phyloP scores from a whole-genome alignment of 2,329 filamentous ascomycete species.

The Aspergillus luchuensis region DNA sequence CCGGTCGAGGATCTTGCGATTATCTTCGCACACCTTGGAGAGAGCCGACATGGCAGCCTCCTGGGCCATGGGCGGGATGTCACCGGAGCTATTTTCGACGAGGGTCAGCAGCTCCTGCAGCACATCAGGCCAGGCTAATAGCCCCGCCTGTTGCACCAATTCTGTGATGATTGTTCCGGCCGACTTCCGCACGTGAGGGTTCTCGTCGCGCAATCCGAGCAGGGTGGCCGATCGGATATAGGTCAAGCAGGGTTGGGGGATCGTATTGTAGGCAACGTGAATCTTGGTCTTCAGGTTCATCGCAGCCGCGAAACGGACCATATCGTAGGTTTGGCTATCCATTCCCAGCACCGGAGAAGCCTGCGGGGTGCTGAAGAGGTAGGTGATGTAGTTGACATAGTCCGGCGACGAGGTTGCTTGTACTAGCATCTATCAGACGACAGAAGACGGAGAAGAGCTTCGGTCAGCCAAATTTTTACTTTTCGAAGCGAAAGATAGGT shows the following conservation, averaged over 20 bases:
- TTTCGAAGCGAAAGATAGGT: neutral
- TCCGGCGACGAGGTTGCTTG: constrained; percentile 87
- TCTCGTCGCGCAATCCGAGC: constrained; percentile 76
- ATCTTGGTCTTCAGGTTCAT: constrained; percentile 97
- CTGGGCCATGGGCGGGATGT: constrained; percentile 70
- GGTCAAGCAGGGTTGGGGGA: constrained; percentile 70
- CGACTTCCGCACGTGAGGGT: constrained; percentile 80
- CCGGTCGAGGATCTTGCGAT: constrained; percentile 79
- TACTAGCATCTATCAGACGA: constrained; percentile 73
- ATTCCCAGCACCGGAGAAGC: constrained; percentile 57
- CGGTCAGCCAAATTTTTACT: constrained; percentile 23
- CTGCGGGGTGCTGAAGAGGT: constrained; percentile 75
- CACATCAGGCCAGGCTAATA: constrained; percentile 89
- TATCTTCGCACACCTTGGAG: constrained; percentile 96
- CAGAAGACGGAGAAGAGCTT: neutral
- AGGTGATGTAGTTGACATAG: constrained; percentile 96
- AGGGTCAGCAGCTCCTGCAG: constrained; percentile 79
- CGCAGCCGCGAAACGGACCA: constrained; percentile 82
- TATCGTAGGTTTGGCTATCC: constrained; percentile 66
- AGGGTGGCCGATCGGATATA: constrained; percentile 81
- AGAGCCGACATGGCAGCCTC: constrained; percentile 93
- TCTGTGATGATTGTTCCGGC: constrained; percentile 94
- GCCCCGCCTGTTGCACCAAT: constrained; percentile 77
- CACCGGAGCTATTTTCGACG: constrained; percentile 71
- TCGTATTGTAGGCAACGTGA: constrained; percentile 70